A percentile compares a stretch with the other conserved stretches of the same genome.
phyloP scores from a whole-genome alignment of 371 early-diverging fungal genomes.

The Mucor saturninus region DNA sequence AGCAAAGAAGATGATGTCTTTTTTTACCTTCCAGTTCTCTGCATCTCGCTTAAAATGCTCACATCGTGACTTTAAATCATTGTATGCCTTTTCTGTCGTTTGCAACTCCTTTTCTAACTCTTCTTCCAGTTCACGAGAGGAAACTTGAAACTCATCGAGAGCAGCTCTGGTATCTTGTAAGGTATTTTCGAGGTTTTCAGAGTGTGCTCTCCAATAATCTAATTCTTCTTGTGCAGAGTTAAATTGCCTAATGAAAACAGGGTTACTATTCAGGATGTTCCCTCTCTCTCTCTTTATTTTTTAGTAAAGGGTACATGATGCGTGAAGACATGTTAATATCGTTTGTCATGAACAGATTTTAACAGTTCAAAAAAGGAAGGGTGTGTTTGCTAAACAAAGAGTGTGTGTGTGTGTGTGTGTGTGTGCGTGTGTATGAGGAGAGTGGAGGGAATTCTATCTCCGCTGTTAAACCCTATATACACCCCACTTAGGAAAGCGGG shows the following conservation, averaged over 20 bases:
- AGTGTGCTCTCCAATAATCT: slow-evolving; percentile 58
- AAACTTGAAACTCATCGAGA: slow-evolving; percentile 66
- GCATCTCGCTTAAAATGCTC: slow-evolving; percentile 63
- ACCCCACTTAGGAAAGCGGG: no score
- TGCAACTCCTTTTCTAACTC: slow-evolving; percentile 68
- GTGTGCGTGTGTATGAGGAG: no score
- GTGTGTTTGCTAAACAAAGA: not conserved
- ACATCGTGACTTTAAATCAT: slow-evolving; percentile 64
- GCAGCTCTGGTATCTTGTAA: slow-evolving; percentile 62
- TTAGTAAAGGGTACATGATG: slow-evolving; percentile 7
- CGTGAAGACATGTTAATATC: slow-evolving; percentile 18
- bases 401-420: not conserved
- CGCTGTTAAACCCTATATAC: no score
- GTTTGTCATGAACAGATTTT: not conserved
- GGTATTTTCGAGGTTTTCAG: slow-evolving; percentile 53
- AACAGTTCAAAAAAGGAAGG: not conserved
- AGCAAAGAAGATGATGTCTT: no score
- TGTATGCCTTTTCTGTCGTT: slow-evolving; percentile 63
- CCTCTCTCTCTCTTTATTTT: not conserved
- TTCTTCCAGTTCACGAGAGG: slow-evolving; percentile 68
- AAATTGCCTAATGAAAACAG: slow-evolving; percentile 45
- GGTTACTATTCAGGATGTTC: not conserved
- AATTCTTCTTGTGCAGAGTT: slow-evolving; percentile 60
- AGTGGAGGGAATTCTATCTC: no score
- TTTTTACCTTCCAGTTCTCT: slow-evolving; percentile 73